Percentiles rank a stretch among this genome's conserved stretches.
Conservation (phyloP, 495 filamentous ascomycete species). For the Hypoxylon fuscum region DNA sequence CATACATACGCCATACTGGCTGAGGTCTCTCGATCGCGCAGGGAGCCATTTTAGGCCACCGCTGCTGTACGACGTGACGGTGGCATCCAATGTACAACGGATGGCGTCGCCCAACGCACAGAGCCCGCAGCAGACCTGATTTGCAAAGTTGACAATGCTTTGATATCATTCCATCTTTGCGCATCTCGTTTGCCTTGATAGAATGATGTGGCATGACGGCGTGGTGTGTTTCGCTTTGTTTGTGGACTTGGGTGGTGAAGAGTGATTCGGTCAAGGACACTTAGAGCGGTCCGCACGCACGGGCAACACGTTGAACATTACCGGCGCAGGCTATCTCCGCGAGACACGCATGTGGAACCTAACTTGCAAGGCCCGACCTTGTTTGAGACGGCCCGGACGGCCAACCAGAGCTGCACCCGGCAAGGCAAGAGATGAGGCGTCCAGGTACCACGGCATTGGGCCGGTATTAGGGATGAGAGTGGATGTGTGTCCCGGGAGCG, state of each 20-base stretch:
- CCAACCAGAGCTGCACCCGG: conserved; percentile 32
- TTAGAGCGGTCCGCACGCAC: conserved; percentile 4
- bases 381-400: conserved; percentile 20
- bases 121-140: conserved; percentile 12
- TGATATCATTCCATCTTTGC: conserved; percentile 25
- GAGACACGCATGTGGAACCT: conserved; percentile 30
- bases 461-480: conserved; percentile 24
- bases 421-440: conserved; percentile 38
- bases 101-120: conserved; percentile 5
- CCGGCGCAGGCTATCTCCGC: conserved; percentile 24
- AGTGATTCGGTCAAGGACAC: conserved; percentile 6
- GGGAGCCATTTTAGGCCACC: conserved; percentile 29
- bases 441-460: conserved; percentile 32
- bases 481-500: conserved; percentile 24
- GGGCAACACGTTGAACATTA: conserved; percentile 8
- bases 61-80: conserved; percentile 17
- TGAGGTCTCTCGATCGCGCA: conserved; percentile 36
- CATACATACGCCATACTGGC: conserved; percentile 29
- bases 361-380: conserved; percentile 35
- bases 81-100: conserved; percentile 8
- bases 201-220: conserved; percentile 38
- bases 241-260: conserved; percentile 7
- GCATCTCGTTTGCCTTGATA: conserved; percentile 17
- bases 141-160: conserved; percentile 18
- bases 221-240: conserved; percentile 21